phyloP scores from a whole-genome alignment of 805 yeast species.

The Metschnikowia baotianmanensis region DNA sequence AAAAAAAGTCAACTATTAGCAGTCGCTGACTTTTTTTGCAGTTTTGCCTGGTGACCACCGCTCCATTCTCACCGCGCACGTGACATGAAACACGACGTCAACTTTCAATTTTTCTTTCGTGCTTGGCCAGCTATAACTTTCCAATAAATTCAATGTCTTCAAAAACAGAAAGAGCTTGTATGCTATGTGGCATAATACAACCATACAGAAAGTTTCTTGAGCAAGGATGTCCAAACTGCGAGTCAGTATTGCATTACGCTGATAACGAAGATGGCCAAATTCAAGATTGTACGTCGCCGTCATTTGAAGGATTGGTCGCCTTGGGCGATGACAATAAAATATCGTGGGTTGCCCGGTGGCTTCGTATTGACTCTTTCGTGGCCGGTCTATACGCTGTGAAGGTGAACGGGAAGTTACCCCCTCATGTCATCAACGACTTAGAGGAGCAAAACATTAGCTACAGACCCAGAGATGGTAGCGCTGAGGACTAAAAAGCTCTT shows the following conservation, averaged over 20 bases:
- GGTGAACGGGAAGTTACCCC: conserved; percentile 87
- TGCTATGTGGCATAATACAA: conserved; percentile 93
- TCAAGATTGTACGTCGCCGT: conserved; percentile 92
- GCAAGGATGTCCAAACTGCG: conserved; percentile 96
- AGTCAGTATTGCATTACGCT: conserved; percentile 71
- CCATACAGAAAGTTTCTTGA: conserved; percentile 69
- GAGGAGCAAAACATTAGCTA: conserved; percentile 75
- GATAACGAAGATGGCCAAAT: conserved; percentile 81
- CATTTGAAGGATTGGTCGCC: conserved; percentile 94
- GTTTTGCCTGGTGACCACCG: too few relatives aligned
- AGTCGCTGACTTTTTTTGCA: too few relatives aligned
- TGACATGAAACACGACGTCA: conserved; percentile 1
- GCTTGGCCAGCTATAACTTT: background rate
- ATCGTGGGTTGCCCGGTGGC: conserved; percentile 97
- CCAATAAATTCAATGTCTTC: conserved; percentile 37
- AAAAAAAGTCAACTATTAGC: too few relatives aligned
- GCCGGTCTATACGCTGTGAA: conserved; percentile 94
- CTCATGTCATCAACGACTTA: conserved; percentile 73
- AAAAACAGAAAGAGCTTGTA: conserved; percentile 88
- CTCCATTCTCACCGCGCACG: conserved; percentile 6
- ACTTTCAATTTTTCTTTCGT: background rate
- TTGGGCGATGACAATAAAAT: conserved; percentile 72
- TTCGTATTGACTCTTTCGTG: conserved; percentile 81
- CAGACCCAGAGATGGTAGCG: conserved; percentile 94
- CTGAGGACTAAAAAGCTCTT: conserved; percentile 45